Conservation (phyloP, 148 eudicot genomes). For the Fagopyrum homotropicum region DNA sequence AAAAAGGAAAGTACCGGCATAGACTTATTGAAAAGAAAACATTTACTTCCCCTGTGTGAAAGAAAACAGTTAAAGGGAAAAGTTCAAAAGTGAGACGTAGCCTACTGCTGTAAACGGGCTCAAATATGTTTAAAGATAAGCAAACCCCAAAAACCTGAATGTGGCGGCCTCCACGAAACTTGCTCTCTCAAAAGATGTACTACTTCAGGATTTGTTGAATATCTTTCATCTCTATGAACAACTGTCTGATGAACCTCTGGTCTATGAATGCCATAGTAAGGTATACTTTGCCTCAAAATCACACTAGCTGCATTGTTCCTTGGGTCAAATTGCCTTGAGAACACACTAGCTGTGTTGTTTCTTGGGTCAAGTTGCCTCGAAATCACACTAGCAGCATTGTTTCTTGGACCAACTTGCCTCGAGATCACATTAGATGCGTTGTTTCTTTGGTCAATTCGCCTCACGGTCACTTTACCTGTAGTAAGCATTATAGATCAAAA, state of each 20-base stretch:
- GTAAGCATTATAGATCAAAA: not conserved
- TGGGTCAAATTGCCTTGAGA: constrained; percentile 21
- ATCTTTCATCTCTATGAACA: constrained; percentile 17
- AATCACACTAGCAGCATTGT: constrained; percentile 1
- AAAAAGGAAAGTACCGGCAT: too few species aligned
- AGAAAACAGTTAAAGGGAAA: too few species aligned
- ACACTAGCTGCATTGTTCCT: constrained; percentile 2
- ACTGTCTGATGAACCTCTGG: constrained; percentile 21
- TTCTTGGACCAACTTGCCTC: constrained; percentile 24
- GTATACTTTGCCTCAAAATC: too few species aligned
- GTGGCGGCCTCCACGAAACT: constrained; percentile 33
- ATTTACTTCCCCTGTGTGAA: too few species aligned
- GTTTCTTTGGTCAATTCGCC: not conserved
- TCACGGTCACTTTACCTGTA: not conserved
- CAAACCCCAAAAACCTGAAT: constrained; percentile 20
- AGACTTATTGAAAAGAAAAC: too few species aligned
- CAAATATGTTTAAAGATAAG: not conserved
- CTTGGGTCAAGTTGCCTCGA: not conserved
- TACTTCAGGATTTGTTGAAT: constrained; percentile 49
- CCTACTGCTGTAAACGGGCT: not conserved
- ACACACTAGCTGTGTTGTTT: constrained; percentile 10
- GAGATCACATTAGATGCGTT: constrained; percentile 7
- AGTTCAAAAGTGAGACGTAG: too few species aligned
- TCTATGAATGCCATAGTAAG: not conserved
- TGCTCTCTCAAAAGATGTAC: constrained; percentile 59